Base-by-base conservation (phyloP, 768 basidiomycete species). In the Tephrocybe sp. region DNA sequence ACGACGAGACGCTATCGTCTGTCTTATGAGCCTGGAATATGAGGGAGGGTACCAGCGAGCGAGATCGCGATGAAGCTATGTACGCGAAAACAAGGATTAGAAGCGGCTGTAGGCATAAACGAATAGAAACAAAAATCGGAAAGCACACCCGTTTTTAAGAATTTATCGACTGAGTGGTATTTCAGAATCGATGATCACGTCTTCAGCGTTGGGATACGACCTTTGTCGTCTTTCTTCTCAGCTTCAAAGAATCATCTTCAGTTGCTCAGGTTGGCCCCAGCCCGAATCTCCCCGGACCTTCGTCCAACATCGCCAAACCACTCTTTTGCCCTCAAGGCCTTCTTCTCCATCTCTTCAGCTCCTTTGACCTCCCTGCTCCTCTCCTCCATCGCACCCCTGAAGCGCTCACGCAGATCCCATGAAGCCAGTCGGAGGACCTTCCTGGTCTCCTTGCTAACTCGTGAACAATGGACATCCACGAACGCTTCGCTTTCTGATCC, bases 381-480 rank as follows among this genome's bases (percentile, higher is more conserved):
- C 63, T 88, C 84, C 58, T 98, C 93, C 74, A 93, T 79, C 15
- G 90, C 87, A 3, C 69, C 72, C 49, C 82, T 76, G 75, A 93
- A 95, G 36, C 86, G 78, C 68, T 91, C 88, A 57, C 79, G 79
- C 52, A 94, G 62, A 65, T 97, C 94, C 91, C 91, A 97, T 18
- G 88, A 84, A 16, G 90, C 94, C 24, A 93, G 66, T 41, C 94
- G 76, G 51, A 99, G 71, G 39, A 99, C 95, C 72, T 97, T 97
- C 59, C 95, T 79, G 19, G 92, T 90, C 77, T 98, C 95, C 30
- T 83, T 75, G 45, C 82, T 72, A 33, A 97, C 77, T 18, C 95
- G 76, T 36, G 72, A 75, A 2, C 80, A 77, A 61, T 97, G 86
- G 2, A 69, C 73, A 48, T 84, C 80, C 24, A 86, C 77, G 60